A percentile compares a stretch with the other conserved stretches of the same genome.
phyloP scores from a whole-genome alignment of 208 protist genomes.

The Crithidia fasciculata region DNA sequence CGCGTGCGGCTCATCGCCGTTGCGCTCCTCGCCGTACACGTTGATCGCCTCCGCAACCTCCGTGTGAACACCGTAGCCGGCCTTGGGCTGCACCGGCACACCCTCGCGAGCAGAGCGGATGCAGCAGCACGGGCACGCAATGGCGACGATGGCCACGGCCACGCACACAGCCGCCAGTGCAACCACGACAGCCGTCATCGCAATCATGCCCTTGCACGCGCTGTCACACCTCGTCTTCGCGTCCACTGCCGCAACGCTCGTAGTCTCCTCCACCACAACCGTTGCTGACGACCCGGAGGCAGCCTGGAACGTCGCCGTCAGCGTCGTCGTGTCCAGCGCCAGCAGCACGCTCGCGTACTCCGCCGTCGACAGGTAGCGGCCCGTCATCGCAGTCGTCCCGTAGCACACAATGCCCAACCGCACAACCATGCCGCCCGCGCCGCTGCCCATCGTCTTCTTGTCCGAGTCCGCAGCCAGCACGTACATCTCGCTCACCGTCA shows the following conservation, averaged over 20 bases:
- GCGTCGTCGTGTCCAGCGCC: constrained; percentile 6
- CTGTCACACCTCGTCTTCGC: neutral
- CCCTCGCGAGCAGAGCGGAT: neutral
- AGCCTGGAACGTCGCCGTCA: constrained; percentile 7
- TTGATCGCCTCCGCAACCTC: neutral
- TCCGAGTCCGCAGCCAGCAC: constrained; percentile 7
- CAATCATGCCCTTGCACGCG: constrained; percentile 22
- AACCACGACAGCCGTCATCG: neutral
- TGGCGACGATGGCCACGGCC: neutral
- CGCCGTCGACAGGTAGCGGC: constrained; percentile 18
- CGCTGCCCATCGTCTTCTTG: constrained; percentile 16
- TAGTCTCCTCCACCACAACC: constrained; percentile 12
- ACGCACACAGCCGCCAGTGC: neutral
- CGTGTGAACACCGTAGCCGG: neutral
- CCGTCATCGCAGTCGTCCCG: constrained; percentile 9
- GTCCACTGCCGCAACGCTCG: neutral
- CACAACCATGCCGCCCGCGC: constrained; percentile 17
- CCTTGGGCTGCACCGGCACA: too few species aligned
- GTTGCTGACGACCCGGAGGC: constrained; percentile 4
- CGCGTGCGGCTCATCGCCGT: neutral
- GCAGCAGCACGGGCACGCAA: constrained; percentile 11
- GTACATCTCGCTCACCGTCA: neutral
- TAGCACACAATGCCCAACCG: neutral
- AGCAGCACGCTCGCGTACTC: constrained; percentile 24
- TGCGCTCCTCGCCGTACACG: neutral